Percentiles rank a stretch among this genome's conserved stretches.
phyloP scores from a whole-genome alignment of 2,329 filamentous ascomycete genomes.

The Aspergillus jensenii region DNA sequence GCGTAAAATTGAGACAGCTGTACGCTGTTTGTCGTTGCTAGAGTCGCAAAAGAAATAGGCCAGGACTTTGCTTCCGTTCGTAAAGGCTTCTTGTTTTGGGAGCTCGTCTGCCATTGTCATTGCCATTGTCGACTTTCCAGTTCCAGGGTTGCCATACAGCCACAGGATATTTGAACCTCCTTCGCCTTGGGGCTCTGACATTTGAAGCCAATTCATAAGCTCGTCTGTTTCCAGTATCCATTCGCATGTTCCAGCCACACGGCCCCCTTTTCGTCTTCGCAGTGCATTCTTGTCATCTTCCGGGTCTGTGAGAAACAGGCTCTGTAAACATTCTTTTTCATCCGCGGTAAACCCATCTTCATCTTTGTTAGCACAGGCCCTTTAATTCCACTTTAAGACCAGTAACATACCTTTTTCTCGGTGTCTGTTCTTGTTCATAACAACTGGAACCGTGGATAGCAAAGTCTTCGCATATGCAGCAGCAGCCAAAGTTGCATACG shows the following conservation, averaged over 20 bases:
- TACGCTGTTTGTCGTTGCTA: neutral
- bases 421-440: no score
- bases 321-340: neutral
- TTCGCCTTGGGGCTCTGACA: neutral
- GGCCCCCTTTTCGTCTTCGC: neutral
- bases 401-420: no score
- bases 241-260: neutral
- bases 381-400: no score
- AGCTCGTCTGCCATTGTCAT: neutral
- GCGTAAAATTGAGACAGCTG: neutral
- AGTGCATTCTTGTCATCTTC: constrained; percentile 1
- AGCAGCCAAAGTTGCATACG: neutral
- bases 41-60: constrained; percentile 6
- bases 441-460: neutral
- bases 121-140: neutral
- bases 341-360: neutral
- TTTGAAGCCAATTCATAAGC: neutral
- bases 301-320: neutral
- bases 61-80: neutral
- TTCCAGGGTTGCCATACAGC: constrained; percentile 3
- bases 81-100: neutral
- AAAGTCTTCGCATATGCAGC: neutral
- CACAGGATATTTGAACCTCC: neutral
- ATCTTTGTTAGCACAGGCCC: no score
- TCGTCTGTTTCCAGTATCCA: neutral